Evolutionary conservation across 805 yeast genomes (phyloP), one percentile per base, ranked within the genome.

Genomic region (Cyberlindnera lachancei): DNA sequence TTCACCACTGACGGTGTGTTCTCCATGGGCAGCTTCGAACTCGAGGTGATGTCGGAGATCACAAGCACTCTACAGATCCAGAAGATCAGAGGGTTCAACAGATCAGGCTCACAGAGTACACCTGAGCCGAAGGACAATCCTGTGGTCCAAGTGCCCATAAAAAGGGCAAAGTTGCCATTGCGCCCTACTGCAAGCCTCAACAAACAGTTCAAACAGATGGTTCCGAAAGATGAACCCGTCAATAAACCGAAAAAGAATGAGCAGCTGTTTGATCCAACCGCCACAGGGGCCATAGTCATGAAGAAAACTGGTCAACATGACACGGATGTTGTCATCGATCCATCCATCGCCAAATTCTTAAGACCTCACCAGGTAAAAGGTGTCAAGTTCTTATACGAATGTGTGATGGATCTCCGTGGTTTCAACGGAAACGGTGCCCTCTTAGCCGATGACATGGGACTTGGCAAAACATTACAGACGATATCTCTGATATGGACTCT

Each of bases 361-460:
- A 64, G 97, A 18, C 79, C 82, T 0, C 97, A 92, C 58, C 98
- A 92, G 53, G 56, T 71, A 11, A 88, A 81, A 42, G 98, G 96
- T 3, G 83, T 90, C 1, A 53, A 59, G 33, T 92, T 92, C 48
- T 59, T 92, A 44, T 85, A 85, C 51, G 80, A 82, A 35, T 84
- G 95, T 45, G 70, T 88, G 2, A 73, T 81, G 79, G 94, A 94
- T 0, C 58, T 70, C 31, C 59, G 70, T 17, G 68, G 66, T 4
- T 57, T 57, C 15, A 60, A 62, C 3, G 71, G 73, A 0, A 45
- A 58, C 26, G 97, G 98, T 0, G 88, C 90, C 3, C 58, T 92
- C 5, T 56, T 92, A 26, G 98, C 98, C 0, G 98, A 92, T 56
- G 97, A 90, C 46, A 92, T 92, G 98, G 98, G 98, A 0, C 62